Percentiles rank a stretch among this genome's conserved stretches.
Evolutionary conservation across 345 rosid genomes (phyloP).

Genomic region (Pistacia integerrima): DNA sequence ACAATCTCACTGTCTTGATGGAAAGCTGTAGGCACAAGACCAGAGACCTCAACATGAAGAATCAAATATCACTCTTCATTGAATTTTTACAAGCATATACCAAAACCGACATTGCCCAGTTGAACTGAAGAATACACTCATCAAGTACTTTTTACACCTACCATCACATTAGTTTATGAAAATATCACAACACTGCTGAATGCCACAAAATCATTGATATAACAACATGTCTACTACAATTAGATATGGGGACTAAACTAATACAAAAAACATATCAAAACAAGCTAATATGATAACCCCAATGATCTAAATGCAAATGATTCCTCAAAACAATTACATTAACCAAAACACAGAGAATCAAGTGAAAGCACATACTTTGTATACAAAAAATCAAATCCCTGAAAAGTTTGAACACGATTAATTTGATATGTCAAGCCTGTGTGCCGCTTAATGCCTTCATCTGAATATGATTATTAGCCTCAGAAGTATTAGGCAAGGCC

Average conservation of each 20-base stretch:
- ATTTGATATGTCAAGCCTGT: conserved; percentile 55
- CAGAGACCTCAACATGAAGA: background rate
- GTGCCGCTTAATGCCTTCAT: conserved; percentile 84
- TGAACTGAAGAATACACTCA: background rate
- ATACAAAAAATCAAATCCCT: conserved; percentile 2
- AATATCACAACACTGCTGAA: too few species aligned
- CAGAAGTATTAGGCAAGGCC: conserved; percentile 56
- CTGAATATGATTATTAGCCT: conserved; percentile 59
- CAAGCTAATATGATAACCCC: background rate
- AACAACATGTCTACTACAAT: too few species aligned
- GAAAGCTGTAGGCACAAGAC: background rate
- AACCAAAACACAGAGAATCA: background rate
- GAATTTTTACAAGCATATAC: background rate
- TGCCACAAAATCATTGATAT: too few species aligned
- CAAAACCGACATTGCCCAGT: background rate
- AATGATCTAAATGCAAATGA: background rate
- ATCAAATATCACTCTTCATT: background rate
- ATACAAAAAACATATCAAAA: background rate
- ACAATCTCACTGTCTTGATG: too few species aligned
- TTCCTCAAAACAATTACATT: background rate
- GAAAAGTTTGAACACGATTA: background rate
- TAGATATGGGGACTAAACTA: background rate
- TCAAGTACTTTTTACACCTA: background rate
- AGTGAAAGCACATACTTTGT: conserved; percentile 9
- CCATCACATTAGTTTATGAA: background rate